Conservation (phyloP, 2,329 filamentous ascomycete species). For the Capronia coronata region DNA sequence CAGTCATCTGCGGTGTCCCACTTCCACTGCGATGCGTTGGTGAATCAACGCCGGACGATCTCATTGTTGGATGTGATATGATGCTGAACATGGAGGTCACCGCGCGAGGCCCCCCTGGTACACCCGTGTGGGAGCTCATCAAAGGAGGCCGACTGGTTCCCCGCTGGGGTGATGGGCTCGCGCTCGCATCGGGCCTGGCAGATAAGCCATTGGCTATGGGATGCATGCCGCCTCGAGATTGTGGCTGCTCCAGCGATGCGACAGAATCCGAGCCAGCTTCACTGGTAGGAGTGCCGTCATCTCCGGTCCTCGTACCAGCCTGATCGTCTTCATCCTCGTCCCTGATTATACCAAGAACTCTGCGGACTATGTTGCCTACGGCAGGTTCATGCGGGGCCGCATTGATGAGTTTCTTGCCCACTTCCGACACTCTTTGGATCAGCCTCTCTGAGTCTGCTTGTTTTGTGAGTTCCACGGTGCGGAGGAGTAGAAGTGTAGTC, state of each 20-base stretch:
- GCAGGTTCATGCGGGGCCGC: conserved; percentile 87
- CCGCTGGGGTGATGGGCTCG: conserved; percentile 29
- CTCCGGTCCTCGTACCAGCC: conserved; percentile 32
- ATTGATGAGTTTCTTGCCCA: conserved; percentile 69
- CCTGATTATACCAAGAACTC: conserved; percentile 82
- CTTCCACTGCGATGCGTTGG: conserved; percentile 34
- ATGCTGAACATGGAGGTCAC: conserved; percentile 80
- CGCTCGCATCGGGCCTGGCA: conserved; percentile 4
- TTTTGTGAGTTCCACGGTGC: conserved; percentile 75
- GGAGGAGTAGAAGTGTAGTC: conserved; percentile 79
- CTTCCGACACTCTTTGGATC: conserved; percentile 69
- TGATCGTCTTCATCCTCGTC: conserved; percentile 81
- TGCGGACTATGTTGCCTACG: conserved; percentile 87
- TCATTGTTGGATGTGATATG: conserved; percentile 59
- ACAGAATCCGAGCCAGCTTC: conserved; percentile 51
- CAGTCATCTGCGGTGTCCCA: conserved; percentile 31
- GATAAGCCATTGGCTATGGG: conserved; percentile 11
- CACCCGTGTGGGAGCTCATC: conserved; percentile 56
- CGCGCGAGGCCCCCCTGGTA: conserved; percentile 40
- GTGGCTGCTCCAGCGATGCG: conserved; percentile 31
- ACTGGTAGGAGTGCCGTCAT: conserved; percentile 52
- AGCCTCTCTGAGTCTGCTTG: conserved; percentile 72
- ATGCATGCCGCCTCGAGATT: conserved; percentile 6
- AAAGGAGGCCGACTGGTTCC: conserved; percentile 52
- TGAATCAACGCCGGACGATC: conserved; percentile 30